Evolutionary conservation across 352 stramenopile species (phyloP), one percentile per base, ranked within the genome.

Genomic region (Albugo candida): DNA sequence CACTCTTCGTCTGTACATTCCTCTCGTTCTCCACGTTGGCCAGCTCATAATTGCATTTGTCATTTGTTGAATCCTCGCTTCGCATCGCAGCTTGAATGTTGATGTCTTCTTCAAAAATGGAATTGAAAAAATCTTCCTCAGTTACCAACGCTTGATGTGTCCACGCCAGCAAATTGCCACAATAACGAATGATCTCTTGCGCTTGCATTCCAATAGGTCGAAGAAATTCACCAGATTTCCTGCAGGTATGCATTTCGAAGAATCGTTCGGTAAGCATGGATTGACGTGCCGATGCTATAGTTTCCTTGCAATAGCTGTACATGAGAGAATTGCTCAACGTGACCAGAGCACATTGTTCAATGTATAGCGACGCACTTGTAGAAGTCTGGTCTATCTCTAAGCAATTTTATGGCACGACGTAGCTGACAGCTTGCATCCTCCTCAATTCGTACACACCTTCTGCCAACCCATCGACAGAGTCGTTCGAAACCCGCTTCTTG

Each of bases 81-180:
- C 24, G 24, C 24, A 31, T 31, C 24, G 24, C 24, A 31, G 63
- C 44, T 20, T 43, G 55, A 34, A 64, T 66, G 20, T 63, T 59
- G 2, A 75, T 31, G 43, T 83, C 73, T 5, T 66, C 68, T 38
- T 83, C 67, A 43, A 83, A 82, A 13, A 93, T 58, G 42, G 79
- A 66, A 19, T 68, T 65, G 41, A 92, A 71, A 53, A 91, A 84
- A 48, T 93, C 78, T 36, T 56, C 60, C 50, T 94, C 82, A 0
- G 73, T 70, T 0, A 76, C 81, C 40, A 93, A 75, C 8, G 70
- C 59, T 45, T 92, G 74, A 47, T 94, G 82, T 13, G 89, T 55
- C 81, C 81, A 94, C 11, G 82, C 82, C 13, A 94, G 45, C 77
- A 94, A 92, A 42, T 92, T 78, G 18, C 81, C 71, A 17, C 81